Evolutionary conservation across 768 basidiomycete species (phyloP), one percentile per base, ranked within the genome.

Genomic region (Lepiota venenata): DNA sequence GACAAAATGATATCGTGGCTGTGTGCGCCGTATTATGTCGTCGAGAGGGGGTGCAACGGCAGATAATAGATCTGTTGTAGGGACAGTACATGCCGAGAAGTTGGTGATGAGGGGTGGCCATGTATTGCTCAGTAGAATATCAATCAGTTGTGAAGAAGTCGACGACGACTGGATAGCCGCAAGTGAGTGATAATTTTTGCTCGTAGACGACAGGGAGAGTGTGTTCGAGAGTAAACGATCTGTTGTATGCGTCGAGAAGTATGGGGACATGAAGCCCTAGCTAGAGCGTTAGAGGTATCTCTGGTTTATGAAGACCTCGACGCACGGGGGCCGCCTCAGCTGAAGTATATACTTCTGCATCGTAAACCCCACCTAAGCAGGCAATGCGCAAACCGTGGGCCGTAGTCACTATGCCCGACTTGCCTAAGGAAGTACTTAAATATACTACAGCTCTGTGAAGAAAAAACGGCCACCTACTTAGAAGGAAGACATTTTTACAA

Each of bases 1-100:
- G 18, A 88, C 81, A 64, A 98, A 91, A 62, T 95, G 85, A 71
- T 99, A 99, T 47, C 91, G 81, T 2, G 96, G 94, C 61, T 87
- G 87, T 21, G 80, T 82, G 55, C 77, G 79, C 21, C 75, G 73
- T 35, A 88, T 74, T 1, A 86, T 68, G 37, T 89, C 85, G 58
- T 88, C 83, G 4, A 91, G 70, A 14, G 87, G 81, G 1, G 77
- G 74, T 0, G 82, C 82, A 4, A 76, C 78, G 9, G 69, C 63
- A 37, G 71, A 59, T 15, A 73, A 64, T 25, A 82, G 65, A 52
- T 80, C 73, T 41, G 81, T 68, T 15, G 71, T 66, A 3, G 82
- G 76, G 9, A 82, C 63, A 50, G 81, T 71, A n/a, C 71, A 64
- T 27, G 80, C 65, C 16, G 93, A 84, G 63, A 87, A 71, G 21